Percentiles rank a stretch among this genome's conserved stretches.
Evolutionary conservation across 2,329 filamentous ascomycete genomes (phyloP).

Genomic region (Lachnellula suecica): DNA sequence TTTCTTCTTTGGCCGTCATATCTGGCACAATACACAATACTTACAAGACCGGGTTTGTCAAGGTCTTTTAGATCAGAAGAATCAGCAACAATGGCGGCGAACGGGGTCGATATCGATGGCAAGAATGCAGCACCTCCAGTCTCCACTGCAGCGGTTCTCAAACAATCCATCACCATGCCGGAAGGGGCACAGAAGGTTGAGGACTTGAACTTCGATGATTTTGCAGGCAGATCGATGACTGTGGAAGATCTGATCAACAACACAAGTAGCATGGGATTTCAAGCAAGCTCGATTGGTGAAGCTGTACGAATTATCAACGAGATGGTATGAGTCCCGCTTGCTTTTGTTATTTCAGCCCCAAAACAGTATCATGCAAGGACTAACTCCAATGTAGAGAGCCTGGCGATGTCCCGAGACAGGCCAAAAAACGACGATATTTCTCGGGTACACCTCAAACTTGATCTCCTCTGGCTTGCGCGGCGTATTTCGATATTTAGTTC

Average conservation of each 20-base stretch:
- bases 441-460: slow-evolving; percentile 96
- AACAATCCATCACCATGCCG: slow-evolving; percentile 80
- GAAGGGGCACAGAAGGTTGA: slow-evolving; percentile 76
- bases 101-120: too few species aligned
- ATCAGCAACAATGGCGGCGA: too few species aligned
- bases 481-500: slow-evolving; percentile 85
- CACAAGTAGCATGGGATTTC: slow-evolving; percentile 85
- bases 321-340: slow-evolving; percentile 70
- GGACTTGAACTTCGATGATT: slow-evolving; percentile 88
- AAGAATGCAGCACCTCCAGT: too few species aligned
- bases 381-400: slow-evolving; percentile 54
- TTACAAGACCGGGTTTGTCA: too few species aligned
- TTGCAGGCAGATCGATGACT: slow-evolving; percentile 73
- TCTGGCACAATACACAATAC: too few species aligned
- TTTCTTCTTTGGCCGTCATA: too few species aligned
- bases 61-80: too few species aligned
- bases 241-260: slow-evolving; percentile 79
- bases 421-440: slow-evolving; percentile 88
- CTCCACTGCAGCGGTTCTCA: slow-evolving; percentile 89
- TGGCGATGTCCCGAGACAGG: slow-evolving; percentile 81
- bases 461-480: slow-evolving; percentile 94
- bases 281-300: slow-evolving; percentile 78
- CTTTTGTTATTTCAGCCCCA: background rate
- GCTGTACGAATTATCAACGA: slow-evolving; percentile 91
- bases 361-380: slow-evolving; percentile 9